phyloP scores from a whole-genome alignment of 768 basidiomycete genomes.

The Mycena galopus region DNA sequence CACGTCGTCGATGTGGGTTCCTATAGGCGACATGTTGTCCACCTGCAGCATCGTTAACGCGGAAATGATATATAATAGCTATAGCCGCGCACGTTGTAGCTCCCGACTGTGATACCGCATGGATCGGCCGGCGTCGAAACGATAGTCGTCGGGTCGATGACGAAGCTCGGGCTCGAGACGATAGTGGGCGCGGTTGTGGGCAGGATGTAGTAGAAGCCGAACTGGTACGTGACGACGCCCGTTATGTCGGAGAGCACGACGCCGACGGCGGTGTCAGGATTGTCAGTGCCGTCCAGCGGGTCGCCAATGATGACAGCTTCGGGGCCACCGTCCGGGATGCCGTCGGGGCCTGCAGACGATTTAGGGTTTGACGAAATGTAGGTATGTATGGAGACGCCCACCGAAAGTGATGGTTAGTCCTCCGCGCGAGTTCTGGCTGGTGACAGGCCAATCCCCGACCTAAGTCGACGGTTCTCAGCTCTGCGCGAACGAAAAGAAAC shows the following conservation, averaged over 20 bases:
- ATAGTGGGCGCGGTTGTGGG: constrained; percentile 68
- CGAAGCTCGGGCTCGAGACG: constrained; percentile 51
- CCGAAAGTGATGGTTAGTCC: constrained; percentile 66
- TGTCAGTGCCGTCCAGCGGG: constrained; percentile 66
- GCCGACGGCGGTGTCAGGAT: constrained; percentile 64
- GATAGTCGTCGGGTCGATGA: constrained; percentile 56
- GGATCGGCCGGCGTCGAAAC: constrained; percentile 46
- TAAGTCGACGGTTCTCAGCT: too few species aligned
- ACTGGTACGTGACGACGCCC: constrained; percentile 70
- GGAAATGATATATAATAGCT: too few species aligned
- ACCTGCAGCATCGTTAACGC: too few species aligned
- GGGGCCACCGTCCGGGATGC: constrained; percentile 69
- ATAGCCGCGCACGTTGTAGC: too few species aligned
- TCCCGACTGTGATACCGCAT: constrained; percentile 66
- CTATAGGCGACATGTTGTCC: constrained; percentile 67
- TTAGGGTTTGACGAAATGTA: constrained; percentile 10
- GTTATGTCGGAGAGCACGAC: constrained; percentile 61
- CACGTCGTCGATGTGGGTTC: constrained; percentile 60
- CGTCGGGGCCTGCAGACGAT: constrained; percentile 59
- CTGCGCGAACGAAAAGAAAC: too few species aligned
- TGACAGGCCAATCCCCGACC: constrained; percentile 70
- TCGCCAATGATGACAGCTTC: constrained; percentile 67
- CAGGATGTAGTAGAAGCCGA: constrained; percentile 66
- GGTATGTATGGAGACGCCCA: constrained; percentile 35
- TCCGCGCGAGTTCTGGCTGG: constrained; percentile 67